Evolutionary conservation across 768 basidiomycete species (phyloP).

Genomic region (Leccinellum rugosiceps): DNA sequence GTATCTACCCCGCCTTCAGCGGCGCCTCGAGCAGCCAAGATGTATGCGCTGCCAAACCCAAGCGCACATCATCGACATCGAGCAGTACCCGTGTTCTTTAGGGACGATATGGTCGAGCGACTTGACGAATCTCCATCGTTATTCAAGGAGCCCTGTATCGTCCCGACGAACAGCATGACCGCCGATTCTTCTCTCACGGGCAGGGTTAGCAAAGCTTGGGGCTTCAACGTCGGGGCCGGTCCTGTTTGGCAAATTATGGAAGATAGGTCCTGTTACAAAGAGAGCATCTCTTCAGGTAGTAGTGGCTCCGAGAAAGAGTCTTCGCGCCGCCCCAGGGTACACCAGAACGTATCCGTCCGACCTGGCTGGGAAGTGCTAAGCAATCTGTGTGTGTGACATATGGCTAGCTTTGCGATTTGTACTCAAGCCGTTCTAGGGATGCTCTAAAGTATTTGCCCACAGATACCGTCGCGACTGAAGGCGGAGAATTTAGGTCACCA

Average conservation of each 20-base stretch:
- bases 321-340: conserved; percentile 57
- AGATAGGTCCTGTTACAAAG: conserved; percentile 77
- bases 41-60: conserved; percentile 58
- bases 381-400: conserved; percentile 47
- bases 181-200: conserved; percentile 44
- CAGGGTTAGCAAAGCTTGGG: conserved; percentile 65
- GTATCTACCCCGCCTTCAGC: conserved; percentile 5
- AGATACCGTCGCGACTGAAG: conserved; percentile 46
- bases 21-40: conserved; percentile 33
- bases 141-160: conserved; percentile 42
- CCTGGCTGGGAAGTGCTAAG: conserved; percentile 45
- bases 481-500: conserved; percentile 48
- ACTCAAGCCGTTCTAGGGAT: conserved; percentile 39
- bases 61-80: conserved; percentile 73
- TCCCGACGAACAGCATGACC: conserved; percentile 57
- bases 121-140: conserved; percentile 47
- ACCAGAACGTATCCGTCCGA: conserved; percentile 41
- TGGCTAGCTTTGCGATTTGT: not conserved
- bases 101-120: conserved; percentile 54
- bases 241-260: conserved; percentile 79
- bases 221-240: conserved; percentile 70
- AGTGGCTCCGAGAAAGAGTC: conserved; percentile 41
- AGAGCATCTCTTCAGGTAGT: conserved; percentile 37
- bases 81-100: conserved; percentile 57
- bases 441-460: conserved; percentile 59